Conservation (phyloP, 192 early-diverging fungal species). For the Glomus cerebriforme region DNA sequence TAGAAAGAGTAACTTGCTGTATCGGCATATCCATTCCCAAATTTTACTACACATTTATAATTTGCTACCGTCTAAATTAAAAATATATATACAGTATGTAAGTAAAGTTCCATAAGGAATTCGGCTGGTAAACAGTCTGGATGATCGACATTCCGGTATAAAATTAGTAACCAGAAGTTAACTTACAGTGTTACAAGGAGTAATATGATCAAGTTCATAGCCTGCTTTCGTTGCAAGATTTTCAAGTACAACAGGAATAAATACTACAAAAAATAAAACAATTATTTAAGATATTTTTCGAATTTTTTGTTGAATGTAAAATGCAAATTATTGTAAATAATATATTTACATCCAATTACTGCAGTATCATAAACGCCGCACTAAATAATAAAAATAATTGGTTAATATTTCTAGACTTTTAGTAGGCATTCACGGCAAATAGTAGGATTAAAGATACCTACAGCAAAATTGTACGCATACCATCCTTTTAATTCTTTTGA, state of each 20-base stretch:
- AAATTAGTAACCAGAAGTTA: not conserved
- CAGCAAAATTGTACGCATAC: not conserved
- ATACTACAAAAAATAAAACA: not conserved
- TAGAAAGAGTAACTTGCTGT: conserved; percentile 45
- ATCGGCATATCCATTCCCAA: conserved; percentile 39
- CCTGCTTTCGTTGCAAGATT: not conserved
- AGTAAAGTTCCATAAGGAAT: too few species aligned
- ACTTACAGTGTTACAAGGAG: not conserved
- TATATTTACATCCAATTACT: not conserved
- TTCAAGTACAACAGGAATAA: not conserved
- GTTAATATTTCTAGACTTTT: not conserved
- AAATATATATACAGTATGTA: too few species aligned
- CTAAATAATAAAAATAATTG: not conserved
- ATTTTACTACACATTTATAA: conserved; percentile 36
- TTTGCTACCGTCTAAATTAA: not conserved
- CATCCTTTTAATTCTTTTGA: not conserved
- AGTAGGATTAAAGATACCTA: not conserved
- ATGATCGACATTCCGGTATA: too few species aligned
- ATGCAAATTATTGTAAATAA: too few species aligned
- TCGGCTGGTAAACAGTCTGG: too few species aligned
- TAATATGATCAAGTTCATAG: not conserved
- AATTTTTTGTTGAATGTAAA: not conserved
- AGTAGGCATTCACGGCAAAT: not conserved
- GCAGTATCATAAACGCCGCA: not conserved
- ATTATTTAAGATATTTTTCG: not conserved